These are phyloP conservation scores for Trichoderma sp. DNA, from an alignment of 2,329 filamentous ascomycete genomes.

Conservation along the genomic window DNA sequence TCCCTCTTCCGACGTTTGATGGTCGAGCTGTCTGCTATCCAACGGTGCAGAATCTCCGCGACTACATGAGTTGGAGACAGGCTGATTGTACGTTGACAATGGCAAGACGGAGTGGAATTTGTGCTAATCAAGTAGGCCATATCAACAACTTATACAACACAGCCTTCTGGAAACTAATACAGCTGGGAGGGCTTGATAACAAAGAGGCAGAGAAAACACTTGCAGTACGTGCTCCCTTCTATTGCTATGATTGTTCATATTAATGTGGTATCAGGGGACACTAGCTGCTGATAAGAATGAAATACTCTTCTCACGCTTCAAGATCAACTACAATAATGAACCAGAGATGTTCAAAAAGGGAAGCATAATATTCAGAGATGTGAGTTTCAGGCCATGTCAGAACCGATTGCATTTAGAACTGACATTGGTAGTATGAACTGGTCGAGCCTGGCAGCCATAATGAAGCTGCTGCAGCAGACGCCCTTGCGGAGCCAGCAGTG, in stretches of 20 bases:
- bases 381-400: slow-evolving; percentile 40
- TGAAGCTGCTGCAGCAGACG: slow-evolving; percentile 49
- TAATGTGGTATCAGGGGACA: slow-evolving; percentile 63
- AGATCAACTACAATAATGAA: slow-evolving; percentile 98
- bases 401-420: slow-evolving; percentile 22
- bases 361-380: slow-evolving; percentile 83
- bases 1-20: slow-evolving; percentile 87
- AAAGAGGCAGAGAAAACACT: slow-evolving; percentile 80
- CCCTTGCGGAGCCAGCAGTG: slow-evolving; percentile 53
- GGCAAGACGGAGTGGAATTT: not conserved
- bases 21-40: slow-evolving; percentile 91
- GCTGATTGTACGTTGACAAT: slow-evolving; percentile 72
- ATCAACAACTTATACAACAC: slow-evolving; percentile 99
- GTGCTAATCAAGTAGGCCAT: slow-evolving; percentile 62
- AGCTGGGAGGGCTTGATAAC: slow-evolving; percentile 71
- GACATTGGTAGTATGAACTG: slow-evolving; percentile 63
- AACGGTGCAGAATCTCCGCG: slow-evolving; percentile 75
- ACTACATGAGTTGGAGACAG: slow-evolving; percentile 97
- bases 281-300: slow-evolving; percentile 90
- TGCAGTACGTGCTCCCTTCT: slow-evolving; percentile 53
- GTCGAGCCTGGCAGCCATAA: slow-evolving; percentile 59
- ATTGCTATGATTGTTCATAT: not conserved
- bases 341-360: slow-evolving; percentile 91
- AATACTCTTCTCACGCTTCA: slow-evolving; percentile 84
- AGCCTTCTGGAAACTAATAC: slow-evolving; percentile 88